These are phyloP conservation scores for Coelastrella sp. DNA, from an alignment of 139 green algal species.

Conservation along the genomic window DNA sequence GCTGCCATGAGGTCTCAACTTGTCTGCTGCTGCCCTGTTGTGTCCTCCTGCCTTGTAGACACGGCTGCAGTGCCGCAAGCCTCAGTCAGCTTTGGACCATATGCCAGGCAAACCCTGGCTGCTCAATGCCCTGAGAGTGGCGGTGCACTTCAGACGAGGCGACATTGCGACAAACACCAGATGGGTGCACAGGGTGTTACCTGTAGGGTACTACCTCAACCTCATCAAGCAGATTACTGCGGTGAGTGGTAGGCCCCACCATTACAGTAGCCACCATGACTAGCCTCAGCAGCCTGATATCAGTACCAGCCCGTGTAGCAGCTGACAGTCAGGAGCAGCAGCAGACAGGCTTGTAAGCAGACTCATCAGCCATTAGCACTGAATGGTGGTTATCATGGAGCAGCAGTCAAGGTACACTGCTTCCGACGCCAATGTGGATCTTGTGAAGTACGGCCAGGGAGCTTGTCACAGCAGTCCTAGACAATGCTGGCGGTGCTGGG, in stretches of 20 bases:
- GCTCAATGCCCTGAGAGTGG: conserved; percentile 5
- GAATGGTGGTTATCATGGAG: too few species aligned
- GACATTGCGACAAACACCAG: conserved; percentile 29
- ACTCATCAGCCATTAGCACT: too few species aligned
- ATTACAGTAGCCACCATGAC: background rate
- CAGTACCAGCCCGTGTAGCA: background rate
- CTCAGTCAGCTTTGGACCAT: background rate
- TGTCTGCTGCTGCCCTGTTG: background rate
- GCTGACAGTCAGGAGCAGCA: background rate
- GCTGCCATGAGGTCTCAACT: background rate
- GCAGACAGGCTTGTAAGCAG: background rate
- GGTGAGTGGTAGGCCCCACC: background rate
- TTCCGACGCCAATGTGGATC: background rate
- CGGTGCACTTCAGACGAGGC: conserved; percentile 14
- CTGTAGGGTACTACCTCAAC: conserved; percentile 19
- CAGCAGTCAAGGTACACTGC: background rate
- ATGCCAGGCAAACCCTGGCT: conserved; percentile 14
- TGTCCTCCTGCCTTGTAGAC: background rate
- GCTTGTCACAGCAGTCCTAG: too few species aligned
- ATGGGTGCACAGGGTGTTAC: conserved; percentile 24
- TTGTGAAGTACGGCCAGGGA: too few species aligned
- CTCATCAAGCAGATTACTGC: conserved; percentile 2
- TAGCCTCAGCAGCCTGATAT: background rate
- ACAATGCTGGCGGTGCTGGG: too few species aligned
- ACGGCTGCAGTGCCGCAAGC: conserved; percentile 1